These are phyloP conservation scores for Wickerhamiella domercqiae DNA, from an alignment of 805 yeast genomes.

Conservation along the genomic window DNA sequence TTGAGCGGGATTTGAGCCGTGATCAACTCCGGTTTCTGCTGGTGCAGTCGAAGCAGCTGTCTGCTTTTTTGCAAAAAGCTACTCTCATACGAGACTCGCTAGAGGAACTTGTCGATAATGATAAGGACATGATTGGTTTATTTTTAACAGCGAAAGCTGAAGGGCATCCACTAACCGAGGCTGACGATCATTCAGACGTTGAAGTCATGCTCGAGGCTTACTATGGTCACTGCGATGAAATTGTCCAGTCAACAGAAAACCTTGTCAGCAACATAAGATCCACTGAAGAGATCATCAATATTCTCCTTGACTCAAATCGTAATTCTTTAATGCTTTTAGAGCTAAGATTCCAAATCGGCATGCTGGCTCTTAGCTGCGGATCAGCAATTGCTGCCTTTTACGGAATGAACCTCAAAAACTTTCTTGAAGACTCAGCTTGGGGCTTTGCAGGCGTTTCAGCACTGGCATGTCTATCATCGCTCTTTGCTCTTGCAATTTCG, in stretches of 20 bases:
- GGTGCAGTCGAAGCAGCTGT: constrained; percentile 69
- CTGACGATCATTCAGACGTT: constrained; percentile 62
- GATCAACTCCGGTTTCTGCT: constrained; percentile 62
- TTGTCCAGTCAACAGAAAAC: constrained; percentile 76
- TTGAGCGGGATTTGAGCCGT: constrained; percentile 72
- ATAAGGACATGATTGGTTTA: constrained; percentile 70
- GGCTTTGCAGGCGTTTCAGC: constrained; percentile 46
- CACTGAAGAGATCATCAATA: constrained; percentile 89
- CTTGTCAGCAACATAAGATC: constrained; percentile 70
- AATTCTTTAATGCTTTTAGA: constrained; percentile 85
- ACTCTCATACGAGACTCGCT: constrained; percentile 65
- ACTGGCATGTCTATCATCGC: constrained; percentile 30
- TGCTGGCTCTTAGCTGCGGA: constrained; percentile 68
- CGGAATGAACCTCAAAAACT: constrained; percentile 93
- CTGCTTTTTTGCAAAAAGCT: constrained; percentile 74
- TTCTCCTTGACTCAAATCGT: constrained; percentile 83
- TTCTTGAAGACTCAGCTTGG: constrained; percentile 62
- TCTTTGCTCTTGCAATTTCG: constrained; percentile 37
- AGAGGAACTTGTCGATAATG: constrained; percentile 74
- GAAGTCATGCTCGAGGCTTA: constrained; percentile 85
- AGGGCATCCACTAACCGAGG: constrained; percentile 29
- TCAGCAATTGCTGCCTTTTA: constrained; percentile 72
- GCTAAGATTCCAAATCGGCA: constrained; percentile 64
- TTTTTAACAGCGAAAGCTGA: constrained; percentile 50
- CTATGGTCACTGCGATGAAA: constrained; percentile 80